Evolutionary conservation across 2,329 filamentous ascomycete species (phyloP).

Genomic region (Fusarium longipes): DNA sequence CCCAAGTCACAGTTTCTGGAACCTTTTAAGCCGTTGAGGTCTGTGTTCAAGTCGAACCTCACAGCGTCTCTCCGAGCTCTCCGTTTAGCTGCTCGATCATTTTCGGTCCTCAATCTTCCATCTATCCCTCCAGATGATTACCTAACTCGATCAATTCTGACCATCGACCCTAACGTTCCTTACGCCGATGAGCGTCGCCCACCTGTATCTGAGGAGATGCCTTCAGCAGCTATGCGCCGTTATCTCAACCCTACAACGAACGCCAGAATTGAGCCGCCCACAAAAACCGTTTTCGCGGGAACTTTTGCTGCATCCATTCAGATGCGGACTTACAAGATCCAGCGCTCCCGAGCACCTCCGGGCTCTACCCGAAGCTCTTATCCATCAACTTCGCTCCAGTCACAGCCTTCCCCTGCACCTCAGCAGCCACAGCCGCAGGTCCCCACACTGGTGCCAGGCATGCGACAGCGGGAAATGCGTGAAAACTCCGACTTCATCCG

Average conservation of each 20-base stretch:
- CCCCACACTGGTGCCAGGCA: constrained; percentile 56
- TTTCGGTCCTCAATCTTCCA: constrained; percentile 71
- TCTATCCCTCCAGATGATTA: constrained; percentile 75
- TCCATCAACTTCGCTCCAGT: constrained; percentile 47
- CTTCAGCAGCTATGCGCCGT: constrained; percentile 72
- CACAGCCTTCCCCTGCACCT: constrained; percentile 47
- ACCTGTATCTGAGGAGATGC: constrained; percentile 70
- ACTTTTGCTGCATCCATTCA: constrained; percentile 75
- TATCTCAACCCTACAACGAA: constrained; percentile 73
- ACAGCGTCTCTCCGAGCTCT: constrained; percentile 74
- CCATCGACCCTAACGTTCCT: constrained; percentile 73
- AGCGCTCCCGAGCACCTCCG: constrained; percentile 58
- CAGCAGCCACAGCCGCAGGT: constrained; percentile 49
- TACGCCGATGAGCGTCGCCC: constrained; percentile 76
- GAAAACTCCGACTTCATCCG: constrained; percentile 78
- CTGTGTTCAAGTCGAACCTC: constrained; percentile 75
- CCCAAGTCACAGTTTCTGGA: constrained; percentile 52
- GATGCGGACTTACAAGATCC: constrained; percentile 76
- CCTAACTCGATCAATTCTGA: constrained; percentile 73
- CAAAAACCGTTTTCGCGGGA: constrained; percentile 48
- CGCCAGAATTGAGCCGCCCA: constrained; percentile 48
- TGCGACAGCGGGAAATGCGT: constrained; percentile 73
- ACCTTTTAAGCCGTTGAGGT: constrained; percentile 62
- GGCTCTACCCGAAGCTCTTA: constrained; percentile 49
- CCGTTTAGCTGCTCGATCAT: constrained; percentile 71